Percentiles rank a stretch among this genome's conserved stretches.
These are phyloP conservation scores for Pseudogymnoascus sp. DNA, from an alignment of 2,329 filamentous ascomycete species.

Conservation along the genomic window DNA sequence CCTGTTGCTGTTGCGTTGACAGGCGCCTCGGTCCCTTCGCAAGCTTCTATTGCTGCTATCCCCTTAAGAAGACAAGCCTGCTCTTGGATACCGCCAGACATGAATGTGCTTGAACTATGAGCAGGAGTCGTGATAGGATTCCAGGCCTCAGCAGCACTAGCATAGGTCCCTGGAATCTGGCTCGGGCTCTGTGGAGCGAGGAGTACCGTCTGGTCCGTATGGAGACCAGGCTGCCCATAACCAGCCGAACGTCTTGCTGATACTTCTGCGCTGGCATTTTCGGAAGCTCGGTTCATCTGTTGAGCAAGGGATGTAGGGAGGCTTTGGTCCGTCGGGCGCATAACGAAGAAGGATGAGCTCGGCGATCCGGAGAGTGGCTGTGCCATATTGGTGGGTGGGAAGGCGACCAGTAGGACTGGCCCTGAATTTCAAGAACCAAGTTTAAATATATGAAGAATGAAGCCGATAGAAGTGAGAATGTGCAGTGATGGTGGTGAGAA, in stretches of 20 bases:
- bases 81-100: not conserved
- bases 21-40: not conserved
- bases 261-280: not conserved
- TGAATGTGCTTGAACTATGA: not conserved
- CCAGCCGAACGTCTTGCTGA: not conserved
- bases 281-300: not conserved
- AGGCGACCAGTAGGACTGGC: not conserved
- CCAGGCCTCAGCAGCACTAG: not conserved
- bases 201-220: not conserved
- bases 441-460: not conserved
- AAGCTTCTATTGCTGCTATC: not conserved
- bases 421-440: not conserved
- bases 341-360: not conserved
- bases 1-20: not conserved
- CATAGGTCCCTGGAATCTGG: not conserved
- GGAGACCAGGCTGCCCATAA: not conserved
- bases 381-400: not conserved
- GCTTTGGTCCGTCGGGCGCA: not conserved
- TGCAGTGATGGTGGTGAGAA: not conserved
- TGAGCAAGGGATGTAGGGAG: no score
- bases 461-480: not conserved
- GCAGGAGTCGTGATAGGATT: not conserved
- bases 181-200: not conserved
- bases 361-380: not conserved
- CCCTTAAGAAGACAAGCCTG: not conserved